phyloP scores from a whole-genome alignment of 129 eudicot genomes.

The sunflower (Helianthus annuus) region DNA sequence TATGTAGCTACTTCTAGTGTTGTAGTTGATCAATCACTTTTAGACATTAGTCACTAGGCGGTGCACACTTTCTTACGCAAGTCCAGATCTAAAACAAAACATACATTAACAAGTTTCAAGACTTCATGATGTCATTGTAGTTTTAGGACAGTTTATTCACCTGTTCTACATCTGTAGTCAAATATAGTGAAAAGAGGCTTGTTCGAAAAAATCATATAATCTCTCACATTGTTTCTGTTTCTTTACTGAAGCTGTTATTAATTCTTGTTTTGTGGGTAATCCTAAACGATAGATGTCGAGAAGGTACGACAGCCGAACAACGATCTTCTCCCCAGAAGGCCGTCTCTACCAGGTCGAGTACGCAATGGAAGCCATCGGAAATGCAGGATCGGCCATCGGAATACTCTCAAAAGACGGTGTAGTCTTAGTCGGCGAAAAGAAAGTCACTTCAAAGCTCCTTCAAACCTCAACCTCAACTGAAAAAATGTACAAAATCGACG shows the following conservation, averaged over 20 bases:
- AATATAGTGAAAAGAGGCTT: background rate
- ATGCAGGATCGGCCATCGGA: conserved; percentile 93
- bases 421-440: conserved; percentile 79
- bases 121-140: background rate
- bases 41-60: background rate
- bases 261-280: conserved; percentile 20
- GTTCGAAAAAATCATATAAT: background rate
- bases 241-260: conserved; percentile 9
- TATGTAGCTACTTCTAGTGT: background rate
- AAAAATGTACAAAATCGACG: conserved; percentile 92
- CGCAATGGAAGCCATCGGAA: conserved; percentile 96
- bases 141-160: background rate
- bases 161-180: background rate
- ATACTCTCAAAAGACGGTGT: conserved; percentile 79
- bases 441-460: conserved; percentile 89
- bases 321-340: conserved; percentile 94
- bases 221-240: conserved; percentile 13
- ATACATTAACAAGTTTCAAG: background rate
- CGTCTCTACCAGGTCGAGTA: conserved; percentile 93
- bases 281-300: conserved; percentile 55
- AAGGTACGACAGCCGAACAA: conserved; percentile 87
- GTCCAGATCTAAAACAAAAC: background rate
- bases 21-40: background rate
- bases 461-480: conserved; percentile 83
- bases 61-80: background rate